A percentile compares a stretch with the other conserved stretches of the same genome.
These are phyloP conservation scores for Cryptococcus floricola DNA, from an alignment of 1,284 basidiomycete species.

Conservation along the genomic window DNA sequence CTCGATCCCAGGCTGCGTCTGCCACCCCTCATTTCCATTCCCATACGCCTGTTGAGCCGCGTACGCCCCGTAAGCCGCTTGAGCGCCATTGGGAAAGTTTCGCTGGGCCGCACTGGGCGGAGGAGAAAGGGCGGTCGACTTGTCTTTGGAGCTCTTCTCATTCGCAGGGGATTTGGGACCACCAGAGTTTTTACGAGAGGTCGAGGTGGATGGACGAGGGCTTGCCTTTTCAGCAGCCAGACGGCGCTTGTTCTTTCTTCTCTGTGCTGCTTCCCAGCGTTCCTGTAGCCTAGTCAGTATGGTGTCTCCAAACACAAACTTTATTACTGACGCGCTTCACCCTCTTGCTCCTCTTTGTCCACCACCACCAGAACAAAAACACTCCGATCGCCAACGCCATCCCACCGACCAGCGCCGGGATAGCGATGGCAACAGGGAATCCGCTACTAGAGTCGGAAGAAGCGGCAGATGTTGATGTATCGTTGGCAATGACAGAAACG, in stretches of 20 bases:
- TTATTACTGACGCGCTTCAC: slow-evolving; percentile 21
- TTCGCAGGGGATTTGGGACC: slow-evolving; percentile 19
- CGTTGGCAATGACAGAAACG: slow-evolving; percentile 12
- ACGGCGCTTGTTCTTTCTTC: slow-evolving; percentile 22
- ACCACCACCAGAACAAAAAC: slow-evolving; percentile 26
- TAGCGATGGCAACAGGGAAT: slow-evolving; percentile 32
- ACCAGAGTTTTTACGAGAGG: slow-evolving; percentile 10
- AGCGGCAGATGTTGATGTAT: not conserved
- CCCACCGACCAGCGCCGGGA: slow-evolving; percentile 33
- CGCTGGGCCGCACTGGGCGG: slow-evolving; percentile 4
- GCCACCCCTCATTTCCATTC: slow-evolving; percentile 1
- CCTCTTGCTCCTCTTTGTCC: slow-evolving; percentile 16
- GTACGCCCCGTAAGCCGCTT: not conserved
- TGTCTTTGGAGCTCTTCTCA: slow-evolving; percentile 10
- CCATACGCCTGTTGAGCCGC: not conserved
- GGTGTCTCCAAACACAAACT: not conserved
- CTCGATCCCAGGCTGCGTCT: slow-evolving; percentile 12
- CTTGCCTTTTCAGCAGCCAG: slow-evolving; percentile 12
- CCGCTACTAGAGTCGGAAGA: not conserved
- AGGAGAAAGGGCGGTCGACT: slow-evolving; percentile 20
- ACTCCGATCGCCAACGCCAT: slow-evolving; percentile 29
- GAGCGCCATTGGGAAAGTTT: slow-evolving; percentile 1
- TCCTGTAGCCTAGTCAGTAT: slow-evolving; percentile 13
- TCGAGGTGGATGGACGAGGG: slow-evolving; percentile 21
- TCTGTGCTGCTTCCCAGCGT: slow-evolving; percentile 28